phyloP scores from a whole-genome alignment of 371 early-diverging fungal species.

The Lichtheimia ornata region DNA sequence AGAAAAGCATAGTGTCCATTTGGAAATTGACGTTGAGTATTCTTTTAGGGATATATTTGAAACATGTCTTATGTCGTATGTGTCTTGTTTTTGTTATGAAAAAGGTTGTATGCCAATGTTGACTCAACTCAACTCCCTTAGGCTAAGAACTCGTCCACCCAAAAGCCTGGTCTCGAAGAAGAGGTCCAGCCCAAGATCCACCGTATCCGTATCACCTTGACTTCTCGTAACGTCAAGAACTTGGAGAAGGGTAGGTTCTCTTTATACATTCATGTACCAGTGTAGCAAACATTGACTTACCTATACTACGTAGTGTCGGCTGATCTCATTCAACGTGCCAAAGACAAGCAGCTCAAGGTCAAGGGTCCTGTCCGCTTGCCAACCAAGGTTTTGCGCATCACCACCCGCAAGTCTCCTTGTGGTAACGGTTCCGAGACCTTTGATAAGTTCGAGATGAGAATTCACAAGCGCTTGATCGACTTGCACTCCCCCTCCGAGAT shows the following conservation, averaged over 20 bases:
- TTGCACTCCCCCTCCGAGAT: slow-evolving; percentile 98
- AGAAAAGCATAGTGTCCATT: background rate
- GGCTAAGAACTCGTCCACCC: slow-evolving; percentile 48
- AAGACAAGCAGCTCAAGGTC: slow-evolving; percentile 97
- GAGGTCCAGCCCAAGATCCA: slow-evolving; percentile 71
- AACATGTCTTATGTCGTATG: slow-evolving; percentile 56
- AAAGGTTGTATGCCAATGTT: background rate
- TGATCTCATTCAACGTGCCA: slow-evolving; percentile 95
- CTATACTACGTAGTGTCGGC: slow-evolving; percentile 70
- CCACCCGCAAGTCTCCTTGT: slow-evolving; percentile 99
- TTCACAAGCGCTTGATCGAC: slow-evolving; percentile 99
- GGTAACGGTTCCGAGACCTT: slow-evolving; percentile 99
- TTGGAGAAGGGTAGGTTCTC: slow-evolving; percentile 82
- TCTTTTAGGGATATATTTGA: slow-evolving; percentile 28
- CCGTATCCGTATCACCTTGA: slow-evolving; percentile 97
- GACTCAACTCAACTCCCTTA: background rate
- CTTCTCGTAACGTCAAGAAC: slow-evolving; percentile 96
- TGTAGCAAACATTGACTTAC: background rate
- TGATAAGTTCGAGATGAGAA: slow-evolving; percentile 97
- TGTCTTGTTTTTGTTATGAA: background rate
- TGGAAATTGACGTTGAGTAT: background rate
- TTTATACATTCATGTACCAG: slow-evolving; percentile 29
- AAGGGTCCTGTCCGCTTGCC: slow-evolving; percentile 99
- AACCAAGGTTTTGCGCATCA: slow-evolving; percentile 97
- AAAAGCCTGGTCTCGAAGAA: slow-evolving; percentile 64